These are phyloP conservation scores for Botryotinia calthae DNA, from an alignment of 2,329 filamentous ascomycete genomes.

Conservation along the genomic window DNA sequence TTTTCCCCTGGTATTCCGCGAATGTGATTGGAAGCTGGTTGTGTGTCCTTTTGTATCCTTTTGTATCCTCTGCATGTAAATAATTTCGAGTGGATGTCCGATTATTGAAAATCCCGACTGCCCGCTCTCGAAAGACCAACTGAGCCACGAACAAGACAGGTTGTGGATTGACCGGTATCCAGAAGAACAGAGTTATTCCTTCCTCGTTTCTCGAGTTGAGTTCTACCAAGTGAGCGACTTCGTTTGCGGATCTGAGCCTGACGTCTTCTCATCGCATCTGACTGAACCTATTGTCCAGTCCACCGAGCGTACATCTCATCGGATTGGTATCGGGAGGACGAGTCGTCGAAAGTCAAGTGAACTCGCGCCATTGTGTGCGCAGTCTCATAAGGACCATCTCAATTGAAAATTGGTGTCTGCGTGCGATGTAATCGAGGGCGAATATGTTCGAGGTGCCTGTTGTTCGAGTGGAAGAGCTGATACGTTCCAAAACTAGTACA, in stretches of 20 bases:
- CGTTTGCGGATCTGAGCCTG: not conserved
- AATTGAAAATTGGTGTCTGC: not conserved
- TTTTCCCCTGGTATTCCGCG: not conserved
- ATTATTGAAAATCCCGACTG: too few species aligned
- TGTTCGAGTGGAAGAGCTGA: not conserved
- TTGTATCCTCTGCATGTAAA: not conserved
- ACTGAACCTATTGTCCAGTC: not conserved
- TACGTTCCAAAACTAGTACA: not conserved
- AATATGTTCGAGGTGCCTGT: not conserved
- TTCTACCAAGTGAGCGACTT: not conserved
- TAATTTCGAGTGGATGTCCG: not conserved
- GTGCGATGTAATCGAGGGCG: not conserved
- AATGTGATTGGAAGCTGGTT: not conserved
- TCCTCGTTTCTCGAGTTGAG: not conserved
- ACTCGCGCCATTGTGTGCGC: not conserved
- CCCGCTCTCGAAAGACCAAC: not conserved
- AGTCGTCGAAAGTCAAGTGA: not conserved
- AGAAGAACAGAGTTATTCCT: not conserved
- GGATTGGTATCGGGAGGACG: not conserved
- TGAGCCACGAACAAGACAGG: too few species aligned
- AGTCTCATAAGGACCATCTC: not conserved
- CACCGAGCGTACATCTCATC: not conserved
- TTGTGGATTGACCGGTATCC: not conserved
- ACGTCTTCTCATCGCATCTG: not conserved
- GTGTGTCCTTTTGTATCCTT: too few species aligned